Conservation (phyloP, 495 filamentous ascomycete species). For the Tuber umbilicatum region DNA sequence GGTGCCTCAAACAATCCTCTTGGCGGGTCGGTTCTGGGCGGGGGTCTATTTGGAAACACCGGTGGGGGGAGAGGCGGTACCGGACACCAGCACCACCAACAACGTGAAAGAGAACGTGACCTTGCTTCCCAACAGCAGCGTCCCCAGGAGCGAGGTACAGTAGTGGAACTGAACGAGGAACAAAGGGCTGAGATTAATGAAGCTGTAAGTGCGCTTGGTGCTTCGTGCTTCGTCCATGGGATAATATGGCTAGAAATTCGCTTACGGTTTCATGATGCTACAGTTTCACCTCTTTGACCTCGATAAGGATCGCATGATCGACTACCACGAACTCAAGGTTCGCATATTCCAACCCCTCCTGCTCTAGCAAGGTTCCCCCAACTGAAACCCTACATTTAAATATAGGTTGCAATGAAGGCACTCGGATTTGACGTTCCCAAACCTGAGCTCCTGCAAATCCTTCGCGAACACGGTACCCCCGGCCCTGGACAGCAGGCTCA, state of each 20-base stretch:
- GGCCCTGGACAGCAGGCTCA: slow-evolving; percentile 34
- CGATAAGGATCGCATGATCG: slow-evolving; percentile 86
- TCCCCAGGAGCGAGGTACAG: slow-evolving; percentile 29
- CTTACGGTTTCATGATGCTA: slow-evolving; percentile 6
- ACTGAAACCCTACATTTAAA: slow-evolving; percentile 3
- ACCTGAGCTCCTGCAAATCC: slow-evolving; percentile 66
- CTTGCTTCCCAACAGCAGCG: slow-evolving; percentile 43
- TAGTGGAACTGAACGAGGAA: slow-evolving; percentile 61
- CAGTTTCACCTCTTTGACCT: slow-evolving; percentile 96
- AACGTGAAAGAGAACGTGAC: slow-evolving; percentile 41
- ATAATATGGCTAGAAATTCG: neutral
- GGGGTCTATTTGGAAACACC: slow-evolving; percentile 25
- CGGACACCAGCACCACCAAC: slow-evolving; percentile 45
- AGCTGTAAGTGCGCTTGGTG: slow-evolving; percentile 55
- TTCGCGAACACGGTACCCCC: slow-evolving; percentile 57
- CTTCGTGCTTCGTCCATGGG: neutral
- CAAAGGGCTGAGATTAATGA: slow-evolving; percentile 84
- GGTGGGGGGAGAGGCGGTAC: slow-evolving; percentile 43
- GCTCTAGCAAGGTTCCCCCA: neutral
- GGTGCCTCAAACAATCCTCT: slow-evolving; percentile 27
- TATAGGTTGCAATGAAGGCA: slow-evolving; percentile 68
- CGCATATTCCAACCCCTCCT: neutral
- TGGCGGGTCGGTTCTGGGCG: slow-evolving; percentile 16
- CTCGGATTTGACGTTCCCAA: slow-evolving; percentile 88
- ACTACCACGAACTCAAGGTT: slow-evolving; percentile 97